These are phyloP conservation scores for Auxenochlorella pyrenoidosa DNA, from an alignment of 139 green algal species.

Conservation along the genomic window DNA sequence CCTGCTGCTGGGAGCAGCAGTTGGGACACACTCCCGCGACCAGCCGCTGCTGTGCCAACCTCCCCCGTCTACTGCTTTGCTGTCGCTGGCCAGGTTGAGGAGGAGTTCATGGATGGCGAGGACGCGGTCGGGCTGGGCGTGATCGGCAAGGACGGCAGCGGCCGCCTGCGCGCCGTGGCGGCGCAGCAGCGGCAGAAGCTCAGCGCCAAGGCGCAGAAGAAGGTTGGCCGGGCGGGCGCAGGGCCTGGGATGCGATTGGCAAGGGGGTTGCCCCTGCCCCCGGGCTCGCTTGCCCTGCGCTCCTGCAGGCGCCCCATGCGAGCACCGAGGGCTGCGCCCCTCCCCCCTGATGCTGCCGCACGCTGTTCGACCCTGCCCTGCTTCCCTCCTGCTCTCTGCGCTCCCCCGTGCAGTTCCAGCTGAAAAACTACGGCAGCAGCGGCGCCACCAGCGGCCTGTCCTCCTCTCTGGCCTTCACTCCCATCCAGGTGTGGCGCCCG, in stretches of 20 bases:
- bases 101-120: slow-evolving; percentile 91
- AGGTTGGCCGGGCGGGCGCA: too few species aligned
- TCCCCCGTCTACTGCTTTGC: background rate
- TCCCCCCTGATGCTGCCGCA: too few species aligned
- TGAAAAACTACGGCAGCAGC: slow-evolving; percentile 51
- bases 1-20: too few species aligned
- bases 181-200: slow-evolving; percentile 86
- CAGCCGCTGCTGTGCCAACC: background rate
- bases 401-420: too few species aligned
- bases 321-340: too few species aligned
- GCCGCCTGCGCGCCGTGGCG: slow-evolving; percentile 75
- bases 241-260: too few species aligned
- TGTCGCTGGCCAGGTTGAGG: background rate
- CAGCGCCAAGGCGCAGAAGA: slow-evolving; percentile 78
- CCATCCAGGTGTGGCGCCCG: slow-evolving; percentile 74
- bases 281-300: too few species aligned
- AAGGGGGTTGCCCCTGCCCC: too few species aligned
- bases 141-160: slow-evolving; percentile 88
- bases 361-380: too few species aligned
- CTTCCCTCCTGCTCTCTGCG: too few species aligned
- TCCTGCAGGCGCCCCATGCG: too few species aligned
- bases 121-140: slow-evolving; percentile 89
- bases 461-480: slow-evolving; percentile 95
- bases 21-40: too few species aligned
- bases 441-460: slow-evolving; percentile 78